Conservation (phyloP, 495 filamentous ascomycete genomes). For the Eremomyces bilateralis region DNA sequence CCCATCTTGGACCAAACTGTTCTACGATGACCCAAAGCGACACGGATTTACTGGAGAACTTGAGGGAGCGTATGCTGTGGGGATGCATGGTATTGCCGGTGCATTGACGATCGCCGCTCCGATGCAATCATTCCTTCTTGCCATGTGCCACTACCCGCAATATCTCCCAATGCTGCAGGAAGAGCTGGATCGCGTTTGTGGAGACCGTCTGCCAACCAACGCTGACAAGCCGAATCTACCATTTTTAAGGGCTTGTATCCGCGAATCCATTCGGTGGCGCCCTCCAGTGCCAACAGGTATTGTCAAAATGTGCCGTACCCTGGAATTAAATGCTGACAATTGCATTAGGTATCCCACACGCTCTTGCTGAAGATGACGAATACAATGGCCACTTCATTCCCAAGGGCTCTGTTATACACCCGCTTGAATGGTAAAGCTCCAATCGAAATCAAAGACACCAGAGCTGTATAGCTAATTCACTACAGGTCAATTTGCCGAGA, state of each 20-base stretch:
- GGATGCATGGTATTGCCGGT: slow-evolving; percentile 20
- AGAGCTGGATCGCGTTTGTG: slow-evolving; percentile 31
- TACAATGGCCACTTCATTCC: slow-evolving; percentile 35
- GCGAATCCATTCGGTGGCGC: slow-evolving; percentile 39
- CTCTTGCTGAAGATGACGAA: slow-evolving; percentile 28
- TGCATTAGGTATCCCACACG: slow-evolving; percentile 24
- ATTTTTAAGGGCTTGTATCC: slow-evolving; percentile 31
- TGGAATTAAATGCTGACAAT: not conserved
- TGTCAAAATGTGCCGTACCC: not conserved
- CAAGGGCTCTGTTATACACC: slow-evolving; percentile 32
- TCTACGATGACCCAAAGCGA: slow-evolving; percentile 11
- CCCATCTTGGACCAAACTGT: slow-evolving; percentile 16
- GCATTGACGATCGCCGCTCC: slow-evolving; percentile 25
- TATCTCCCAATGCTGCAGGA: slow-evolving; percentile 30
- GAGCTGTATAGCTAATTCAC: slow-evolving; percentile 4
- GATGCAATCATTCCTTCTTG: slow-evolving; percentile 33
- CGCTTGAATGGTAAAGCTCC: slow-evolving; percentile 26
- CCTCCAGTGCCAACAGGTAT: slow-evolving; percentile 32
- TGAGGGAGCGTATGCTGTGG: slow-evolving; percentile 20
- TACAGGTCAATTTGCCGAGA: slow-evolving; percentile 17
- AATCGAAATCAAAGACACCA: too few species aligned
- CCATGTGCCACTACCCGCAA: slow-evolving; percentile 36
- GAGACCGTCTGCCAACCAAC: slow-evolving; percentile 16
- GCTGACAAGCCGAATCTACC: slow-evolving; percentile 19
- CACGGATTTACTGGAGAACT: slow-evolving; percentile 18